Percentiles rank a stretch among this genome's conserved stretches.
Conservation (phyloP, 306 rosid species). For the Pachyrhizus erosus region DNA sequence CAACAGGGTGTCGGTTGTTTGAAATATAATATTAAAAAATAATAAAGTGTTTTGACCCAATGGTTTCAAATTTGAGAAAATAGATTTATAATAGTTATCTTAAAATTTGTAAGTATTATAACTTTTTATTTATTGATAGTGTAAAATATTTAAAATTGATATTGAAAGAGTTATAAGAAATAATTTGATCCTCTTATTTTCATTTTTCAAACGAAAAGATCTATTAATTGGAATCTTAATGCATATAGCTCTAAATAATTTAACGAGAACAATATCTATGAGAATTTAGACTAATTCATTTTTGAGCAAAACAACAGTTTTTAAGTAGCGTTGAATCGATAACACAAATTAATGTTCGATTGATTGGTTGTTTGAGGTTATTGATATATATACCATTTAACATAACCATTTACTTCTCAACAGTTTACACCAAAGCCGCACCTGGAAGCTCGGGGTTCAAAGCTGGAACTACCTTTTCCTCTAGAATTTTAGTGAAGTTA, state of each 20-base stretch:
- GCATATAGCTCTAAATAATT: background rate
- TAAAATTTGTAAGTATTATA: too few relatives aligned
- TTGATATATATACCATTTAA: background rate
- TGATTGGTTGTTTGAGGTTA: background rate
- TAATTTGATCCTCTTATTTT: background rate
- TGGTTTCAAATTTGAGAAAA: too few relatives aligned
- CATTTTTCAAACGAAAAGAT: background rate
- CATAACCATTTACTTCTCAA: conserved; percentile 30
- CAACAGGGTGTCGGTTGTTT: too few relatives aligned
- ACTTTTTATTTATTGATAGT: too few relatives aligned
- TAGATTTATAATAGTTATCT: too few relatives aligned
- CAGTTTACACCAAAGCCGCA: background rate
- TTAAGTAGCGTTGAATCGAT: background rate
- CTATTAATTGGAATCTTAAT: background rate
- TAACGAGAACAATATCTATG: background rate
- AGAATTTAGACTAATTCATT: background rate
- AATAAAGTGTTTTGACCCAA: too few relatives aligned
- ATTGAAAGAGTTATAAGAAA: background rate
- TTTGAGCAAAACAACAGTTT: background rate
- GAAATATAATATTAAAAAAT: too few relatives aligned
- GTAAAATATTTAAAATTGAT: too few relatives aligned
- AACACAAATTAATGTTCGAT: background rate
- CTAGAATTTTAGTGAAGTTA: conserved; percentile 15
- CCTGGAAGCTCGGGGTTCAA: background rate
- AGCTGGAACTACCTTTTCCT: conserved; percentile 13